A percentile compares a stretch with the other conserved stretches of the same genome.
These are phyloP conservation scores for Sclerotinia subarctica DNA, from an alignment of 2,329 filamentous ascomycete species.

Conservation along the genomic window DNA sequence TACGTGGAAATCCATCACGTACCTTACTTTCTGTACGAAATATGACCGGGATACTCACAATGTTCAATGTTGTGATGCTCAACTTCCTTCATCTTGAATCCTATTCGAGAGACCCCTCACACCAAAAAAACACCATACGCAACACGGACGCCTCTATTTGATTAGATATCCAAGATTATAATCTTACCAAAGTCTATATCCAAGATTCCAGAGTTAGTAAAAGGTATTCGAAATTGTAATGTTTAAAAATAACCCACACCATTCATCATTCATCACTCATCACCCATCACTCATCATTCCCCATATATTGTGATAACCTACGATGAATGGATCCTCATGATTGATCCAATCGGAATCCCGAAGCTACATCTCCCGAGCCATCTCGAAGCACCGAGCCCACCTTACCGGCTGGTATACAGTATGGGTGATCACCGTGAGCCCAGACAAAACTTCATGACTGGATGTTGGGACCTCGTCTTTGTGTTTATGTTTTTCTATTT, in stretches of 20 bases:
- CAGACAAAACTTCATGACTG: not conserved
- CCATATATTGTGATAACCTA: not conserved
- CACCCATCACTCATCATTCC: not conserved
- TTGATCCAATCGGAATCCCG: not conserved
- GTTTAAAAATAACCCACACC: too few species aligned
- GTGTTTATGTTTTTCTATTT: not conserved
- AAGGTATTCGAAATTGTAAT: too few species aligned
- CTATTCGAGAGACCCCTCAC: not conserved
- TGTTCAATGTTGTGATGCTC: not conserved
- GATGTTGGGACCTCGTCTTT: not conserved
- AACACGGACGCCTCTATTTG: not conserved
- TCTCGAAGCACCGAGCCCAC: not conserved
- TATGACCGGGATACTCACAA: not conserved
- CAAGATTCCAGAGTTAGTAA: too few species aligned
- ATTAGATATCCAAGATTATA: not conserved
- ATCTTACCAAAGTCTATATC: too few species aligned
- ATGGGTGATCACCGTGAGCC: not conserved
- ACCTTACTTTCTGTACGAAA: slow-evolving; percentile 8
- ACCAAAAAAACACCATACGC: not conserved
- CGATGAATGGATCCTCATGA: not conserved
- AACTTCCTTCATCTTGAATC: not conserved
- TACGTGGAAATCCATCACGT: not conserved
- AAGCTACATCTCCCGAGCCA: slow-evolving; percentile 1
- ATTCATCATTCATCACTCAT: too few species aligned
- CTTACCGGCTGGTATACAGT: slow-evolving; percentile 1